phyloP scores from a whole-genome alignment of 2,329 filamentous ascomycete species.

The Drechslerella dactyloides region DNA sequence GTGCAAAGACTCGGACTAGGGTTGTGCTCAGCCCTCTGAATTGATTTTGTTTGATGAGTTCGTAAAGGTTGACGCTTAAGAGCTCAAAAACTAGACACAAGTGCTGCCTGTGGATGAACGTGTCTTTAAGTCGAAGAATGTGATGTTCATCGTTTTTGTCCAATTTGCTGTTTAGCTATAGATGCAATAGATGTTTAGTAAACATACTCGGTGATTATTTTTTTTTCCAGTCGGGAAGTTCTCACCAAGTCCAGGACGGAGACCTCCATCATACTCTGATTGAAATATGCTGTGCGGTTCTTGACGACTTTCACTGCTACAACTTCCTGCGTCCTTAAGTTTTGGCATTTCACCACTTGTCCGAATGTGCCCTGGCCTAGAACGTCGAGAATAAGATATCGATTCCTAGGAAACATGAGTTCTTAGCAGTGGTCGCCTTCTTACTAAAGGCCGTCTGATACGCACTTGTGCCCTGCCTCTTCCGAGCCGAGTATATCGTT shows the following conservation, averaged over 20 bases:
- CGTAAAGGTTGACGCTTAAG: conserved; percentile 95
- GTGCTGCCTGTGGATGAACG: conserved; percentile 97
- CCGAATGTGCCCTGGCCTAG: conserved; percentile 97
- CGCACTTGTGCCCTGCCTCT: conserved; percentile 94
- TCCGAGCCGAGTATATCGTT: conserved; percentile 98
- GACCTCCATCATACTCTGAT: conserved; percentile 99
- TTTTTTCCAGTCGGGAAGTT: conserved; percentile 51
- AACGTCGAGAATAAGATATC: conserved; percentile 77
- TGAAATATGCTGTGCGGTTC: conserved; percentile 98
- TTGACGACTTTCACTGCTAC: conserved; percentile 99
- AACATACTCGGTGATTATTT: neutral
- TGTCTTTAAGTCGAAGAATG: conserved; percentile 90
- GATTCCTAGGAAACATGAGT: conserved; percentile 18
- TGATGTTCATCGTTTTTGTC: conserved; percentile 99
- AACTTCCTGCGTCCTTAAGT: conserved; percentile 96
- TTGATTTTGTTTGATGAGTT: conserved; percentile 99
- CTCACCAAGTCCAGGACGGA: conserved; percentile 91
- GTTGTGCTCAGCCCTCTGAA: conserved; percentile 97
- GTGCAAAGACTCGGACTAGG: conserved; percentile 93
- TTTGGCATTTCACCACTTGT: conserved; percentile 98
- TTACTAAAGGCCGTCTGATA: conserved; percentile 15
- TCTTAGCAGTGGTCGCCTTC: conserved; percentile 4
- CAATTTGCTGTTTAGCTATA: conserved; percentile 91
- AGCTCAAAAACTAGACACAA: conserved; percentile 95
- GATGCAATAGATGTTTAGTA: conserved; percentile 53